Base-by-base conservation (phyloP, 768 basidiomycete genomes). In the Gloeophyllum trabeum region DNA sequence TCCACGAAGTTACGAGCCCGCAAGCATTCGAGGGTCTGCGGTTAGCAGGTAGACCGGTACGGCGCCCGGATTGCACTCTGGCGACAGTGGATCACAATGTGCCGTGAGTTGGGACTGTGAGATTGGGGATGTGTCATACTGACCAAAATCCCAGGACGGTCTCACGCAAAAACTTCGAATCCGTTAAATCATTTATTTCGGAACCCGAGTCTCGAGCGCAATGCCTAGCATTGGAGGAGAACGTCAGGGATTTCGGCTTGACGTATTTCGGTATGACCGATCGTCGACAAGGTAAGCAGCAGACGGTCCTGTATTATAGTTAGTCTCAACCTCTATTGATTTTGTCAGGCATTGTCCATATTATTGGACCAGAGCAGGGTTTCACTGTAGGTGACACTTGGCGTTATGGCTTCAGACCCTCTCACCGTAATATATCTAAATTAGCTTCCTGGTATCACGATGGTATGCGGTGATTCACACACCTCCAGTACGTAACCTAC, bases 241-340 rank as follows among this genome's bases (percentile, higher is more conserved):
- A 80, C 52, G 77, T 80, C 24, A 73, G 75, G 56, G 71, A 74
- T 54, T 79, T 78, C 46, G 77, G 77, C 10, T 57, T 80, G 49
- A 77, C 76, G 14, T 80, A 75, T 60, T 80, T 79, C 48, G 76
- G 77, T 21, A 73, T 80, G 73, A 69, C 65, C n/a, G 77, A 80
- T 53, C 62, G 73, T 50, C 60, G 77, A 46, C 76, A 80, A 59
- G 77, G 74, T 68, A 51, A 51, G 59, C 46, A 1, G 13, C n/a
- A 2, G 7, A 30, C 16, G 16, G 7, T 16, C 28, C 28, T 30
- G 28, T 7, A 7, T 30, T 16, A 7, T 7, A 7, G 28, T 40
- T 16, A 28, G n/a, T 12, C 14, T 24, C 20, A 21, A 18, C 37
- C 43, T 42, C n/a, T 42, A 39, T 26, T 26, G n/a, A 19, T 26